phyloP scores from a whole-genome alignment of 352 stramenopile species.

The Globisporangium cederbergense region DNA sequence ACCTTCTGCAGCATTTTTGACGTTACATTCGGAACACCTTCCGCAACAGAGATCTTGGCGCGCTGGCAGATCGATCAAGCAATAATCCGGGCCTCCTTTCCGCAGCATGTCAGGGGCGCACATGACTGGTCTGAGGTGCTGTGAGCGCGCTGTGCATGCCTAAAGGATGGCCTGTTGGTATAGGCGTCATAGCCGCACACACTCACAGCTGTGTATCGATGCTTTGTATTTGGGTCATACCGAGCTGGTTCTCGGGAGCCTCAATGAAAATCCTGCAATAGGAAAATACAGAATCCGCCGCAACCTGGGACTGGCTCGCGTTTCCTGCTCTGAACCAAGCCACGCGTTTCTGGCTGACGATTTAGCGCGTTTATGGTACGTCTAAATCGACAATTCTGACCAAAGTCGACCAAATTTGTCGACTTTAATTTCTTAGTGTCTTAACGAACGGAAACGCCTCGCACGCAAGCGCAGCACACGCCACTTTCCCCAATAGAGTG shows the following conservation, averaged over 20 bases:
- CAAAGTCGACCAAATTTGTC: not conserved
- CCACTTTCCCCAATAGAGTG: not conserved
- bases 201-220: no score
- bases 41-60: not conserved
- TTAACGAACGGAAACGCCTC: not conserved
- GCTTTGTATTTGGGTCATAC: no score
- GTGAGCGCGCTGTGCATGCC: no score
- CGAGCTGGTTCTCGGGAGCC: not conserved
- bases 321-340: not conserved
- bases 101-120: no score
- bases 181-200: no score
- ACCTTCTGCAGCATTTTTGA: not conserved
- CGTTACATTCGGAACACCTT: constrained; percentile 3
- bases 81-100: no score
- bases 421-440: not conserved
- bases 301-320: not conserved
- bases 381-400: not conserved
- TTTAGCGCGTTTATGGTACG: no score
- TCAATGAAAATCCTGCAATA: not conserved
- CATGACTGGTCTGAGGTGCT: no score
- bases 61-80: no score
- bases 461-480: not conserved
- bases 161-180: no score
- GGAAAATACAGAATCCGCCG: not conserved
- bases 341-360: not conserved